phyloP scores from a whole-genome alignment of 306 rosid genomes.

The Ziziphus jujuba region DNA sequence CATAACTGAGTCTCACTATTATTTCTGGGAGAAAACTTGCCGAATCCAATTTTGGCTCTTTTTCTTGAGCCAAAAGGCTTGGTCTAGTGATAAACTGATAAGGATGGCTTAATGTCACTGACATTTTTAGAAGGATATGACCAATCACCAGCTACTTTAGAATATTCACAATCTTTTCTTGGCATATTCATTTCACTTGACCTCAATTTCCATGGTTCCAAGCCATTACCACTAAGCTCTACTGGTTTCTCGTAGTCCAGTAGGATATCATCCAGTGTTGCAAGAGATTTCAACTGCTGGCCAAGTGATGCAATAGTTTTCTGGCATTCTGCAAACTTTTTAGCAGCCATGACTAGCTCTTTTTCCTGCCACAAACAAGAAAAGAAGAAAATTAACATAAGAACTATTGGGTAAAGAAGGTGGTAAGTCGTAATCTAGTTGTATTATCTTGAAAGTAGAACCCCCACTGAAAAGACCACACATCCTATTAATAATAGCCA shows the following conservation, averaged over 20 bases:
- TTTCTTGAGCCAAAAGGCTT: slow-evolving; percentile 26
- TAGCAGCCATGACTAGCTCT: slow-evolving; percentile 67
- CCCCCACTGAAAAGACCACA: no score
- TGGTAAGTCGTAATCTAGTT: no score
- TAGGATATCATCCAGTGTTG: slow-evolving; percentile 64
- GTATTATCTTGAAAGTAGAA: no score
- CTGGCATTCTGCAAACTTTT: slow-evolving; percentile 70
- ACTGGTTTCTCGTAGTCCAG: slow-evolving; percentile 45
- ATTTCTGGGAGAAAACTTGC: slow-evolving; percentile 40
- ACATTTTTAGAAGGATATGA: slow-evolving; percentile 1
- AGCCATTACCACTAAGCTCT: slow-evolving; percentile 28
- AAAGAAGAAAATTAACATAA: slow-evolving; percentile 6
- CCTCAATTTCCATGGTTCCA: slow-evolving; percentile 27
- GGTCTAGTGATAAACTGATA: slow-evolving; percentile 33
- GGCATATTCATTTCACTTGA: slow-evolving; percentile 22
- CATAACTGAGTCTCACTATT: slow-evolving; percentile 18
- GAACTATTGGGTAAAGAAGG: not conserved
- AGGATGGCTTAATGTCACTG: slow-evolving; percentile 11
- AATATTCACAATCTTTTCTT: slow-evolving; percentile 20
- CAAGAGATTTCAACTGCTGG: slow-evolving; percentile 60
- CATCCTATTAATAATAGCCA: no score
- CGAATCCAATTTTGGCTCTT: slow-evolving; percentile 33
- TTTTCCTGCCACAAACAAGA: slow-evolving; percentile 53
- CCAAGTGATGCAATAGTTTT: slow-evolving; percentile 83
- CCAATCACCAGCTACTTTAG: not conserved